phyloP scores from a whole-genome alignment of 805 yeast species.

The Sugiyamaella americana region DNA sequence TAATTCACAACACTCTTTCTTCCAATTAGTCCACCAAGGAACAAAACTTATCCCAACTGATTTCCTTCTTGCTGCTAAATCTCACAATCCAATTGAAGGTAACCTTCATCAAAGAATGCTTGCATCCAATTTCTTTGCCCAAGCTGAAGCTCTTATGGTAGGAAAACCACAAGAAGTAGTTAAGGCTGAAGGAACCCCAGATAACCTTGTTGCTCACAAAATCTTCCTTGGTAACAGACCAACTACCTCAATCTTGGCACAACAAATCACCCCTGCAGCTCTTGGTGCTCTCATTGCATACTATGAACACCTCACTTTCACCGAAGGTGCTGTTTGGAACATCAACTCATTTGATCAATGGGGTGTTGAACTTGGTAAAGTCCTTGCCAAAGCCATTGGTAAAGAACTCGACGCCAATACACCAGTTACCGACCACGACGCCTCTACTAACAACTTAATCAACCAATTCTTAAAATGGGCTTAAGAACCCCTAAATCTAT shows the following conservation, averaged over 20 bases:
- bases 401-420: conserved; percentile 67
- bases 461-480: conserved; percentile 91
- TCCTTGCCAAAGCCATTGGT: conserved; percentile 91
- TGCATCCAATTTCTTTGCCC: conserved; percentile 99
- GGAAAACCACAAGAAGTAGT: conserved; percentile 81
- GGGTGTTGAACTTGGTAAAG: conserved; percentile 99
- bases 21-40: conserved; percentile 99
- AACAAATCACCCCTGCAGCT: conserved; percentile 93
- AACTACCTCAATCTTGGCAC: conserved; percentile 93
- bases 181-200: conserved; percentile 82
- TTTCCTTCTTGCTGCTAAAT: conserved; percentile 92
- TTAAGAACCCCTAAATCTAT: conserved; percentile 4
- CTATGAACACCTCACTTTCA: conserved; percentile 95
- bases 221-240: conserved; percentile 98
- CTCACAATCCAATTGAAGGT: conserved; percentile 93
- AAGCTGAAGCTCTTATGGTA: conserved; percentile 94
- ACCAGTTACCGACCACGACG: conserved; percentile 68
- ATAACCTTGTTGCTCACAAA: conserved; percentile 88
- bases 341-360: conserved; percentile 99
- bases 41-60: conserved; percentile 96
- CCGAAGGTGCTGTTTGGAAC: conserved; percentile 99
- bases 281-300: conserved; percentile 95
- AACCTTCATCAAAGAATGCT: conserved; percentile 96
- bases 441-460: conserved; percentile 86
- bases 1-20: conserved; percentile 98